Base-by-base conservation (phyloP, 176 grass and related monocot species). In the Aegilops tauschii region DNA sequence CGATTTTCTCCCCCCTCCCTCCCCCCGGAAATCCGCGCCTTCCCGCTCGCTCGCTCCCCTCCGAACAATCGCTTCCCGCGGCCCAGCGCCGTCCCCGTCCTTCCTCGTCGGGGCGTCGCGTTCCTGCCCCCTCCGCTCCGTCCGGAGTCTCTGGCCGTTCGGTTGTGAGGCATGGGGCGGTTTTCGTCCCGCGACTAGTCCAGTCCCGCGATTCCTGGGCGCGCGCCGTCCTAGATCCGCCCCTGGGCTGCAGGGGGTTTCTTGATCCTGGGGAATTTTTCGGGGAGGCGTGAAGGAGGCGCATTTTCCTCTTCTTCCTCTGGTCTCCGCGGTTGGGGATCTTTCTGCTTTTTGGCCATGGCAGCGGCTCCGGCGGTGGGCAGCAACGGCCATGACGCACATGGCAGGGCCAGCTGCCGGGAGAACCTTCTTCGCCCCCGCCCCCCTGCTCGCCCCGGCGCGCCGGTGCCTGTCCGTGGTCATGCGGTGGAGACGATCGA, bases 271-370 rank as follows among this genome's bases (percentile, higher is more conserved):
- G 17, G 31, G 54, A 56, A 81, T 23, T 73, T 25, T 52, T 52
- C 5, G 58, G n/a, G 49, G 18, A n/a, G 50, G 18, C 44, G 13
- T 18, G 23, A 59, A 49, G 58, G 37, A 37, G 63, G 23, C 76
- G 9, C 65, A 69, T 80, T 79, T 79, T 1, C n/a, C 50, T 54
- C 14, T 17, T 52, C 49, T 52, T 52, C 49, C 1, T 52, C 14
- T 6, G 50, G 50, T 4, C 9, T 27, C 36, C 29, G 63, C 44
- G 29, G 39, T 52, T 16, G 35, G 68, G 69, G 30, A 39, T 61
- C 4, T 69, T 61, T 37, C 37, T 3, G 21, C 13, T 67, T 78
- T 59, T 36, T 69, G 32, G 31, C 50, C 65, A 90, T 90, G 88
- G 31, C 71, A 9, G 30, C 50, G 50, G 50, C 50, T 54, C 50